These are phyloP conservation scores for Collybia sordida DNA, from an alignment of 768 basidiomycete species.

Conservation along the genomic window DNA sequence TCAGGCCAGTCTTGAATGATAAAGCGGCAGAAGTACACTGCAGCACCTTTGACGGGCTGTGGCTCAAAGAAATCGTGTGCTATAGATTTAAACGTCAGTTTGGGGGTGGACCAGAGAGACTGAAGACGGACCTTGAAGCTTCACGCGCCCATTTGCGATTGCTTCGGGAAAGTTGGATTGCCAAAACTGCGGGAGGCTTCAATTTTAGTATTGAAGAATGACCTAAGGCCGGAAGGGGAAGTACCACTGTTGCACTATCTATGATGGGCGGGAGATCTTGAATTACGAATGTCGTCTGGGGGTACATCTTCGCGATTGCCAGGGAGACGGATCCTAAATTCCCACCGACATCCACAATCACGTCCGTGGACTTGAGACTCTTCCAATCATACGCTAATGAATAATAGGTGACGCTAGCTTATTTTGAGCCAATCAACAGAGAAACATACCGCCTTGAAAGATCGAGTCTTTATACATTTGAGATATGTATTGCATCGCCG, in stretches of 20 bases:
- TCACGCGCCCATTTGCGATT: constrained; percentile 19
- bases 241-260: constrained; percentile 21
- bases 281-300: constrained; percentile 31
- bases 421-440: too few species aligned
- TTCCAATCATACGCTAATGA: constrained; percentile 21
- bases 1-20: constrained; percentile 33
- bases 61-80: constrained; percentile 31
- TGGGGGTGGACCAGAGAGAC: background rate
- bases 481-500: constrained; percentile 21
- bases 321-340: constrained; percentile 30
- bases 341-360: constrained; percentile 35
- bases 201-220: background rate
- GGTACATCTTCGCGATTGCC: constrained; percentile 24
- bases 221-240: too few species aligned
- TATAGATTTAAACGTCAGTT: background rate
- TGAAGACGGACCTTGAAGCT: constrained; percentile 23
- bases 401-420: background rate
- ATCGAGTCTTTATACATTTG: constrained; percentile 16
- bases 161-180: constrained; percentile 21
- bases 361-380: constrained; percentile 11
- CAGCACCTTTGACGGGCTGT: constrained; percentile 24
- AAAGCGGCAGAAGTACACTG: constrained; percentile 24
- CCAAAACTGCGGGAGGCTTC: constrained; percentile 20
- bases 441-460: constrained; percentile 22
- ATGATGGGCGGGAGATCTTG: constrained; percentile 32